A percentile compares a stretch with the other conserved stretches of the same genome.
These are phyloP conservation scores for Rhizopogon salebrosus DNA, from an alignment of 768 basidiomycete species.

Conservation along the genomic window DNA sequence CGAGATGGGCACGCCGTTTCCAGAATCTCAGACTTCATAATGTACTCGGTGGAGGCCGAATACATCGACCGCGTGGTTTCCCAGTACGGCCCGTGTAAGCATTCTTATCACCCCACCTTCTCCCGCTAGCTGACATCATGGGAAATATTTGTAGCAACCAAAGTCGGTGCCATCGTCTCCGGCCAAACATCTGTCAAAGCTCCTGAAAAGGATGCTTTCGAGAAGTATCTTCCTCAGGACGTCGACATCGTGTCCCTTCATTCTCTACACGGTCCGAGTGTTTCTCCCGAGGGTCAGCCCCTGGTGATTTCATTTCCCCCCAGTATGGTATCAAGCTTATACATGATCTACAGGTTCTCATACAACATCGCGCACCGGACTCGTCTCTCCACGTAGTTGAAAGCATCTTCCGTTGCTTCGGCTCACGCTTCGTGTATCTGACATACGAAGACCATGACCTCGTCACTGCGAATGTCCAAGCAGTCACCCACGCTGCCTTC, in stretches of 20 bases:
- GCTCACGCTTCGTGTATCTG: conserved; percentile 84
- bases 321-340: neutral
- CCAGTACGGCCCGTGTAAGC: conserved; percentile 87
- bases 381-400: conserved; percentile 75
- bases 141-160: conserved; percentile 61
- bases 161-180: conserved; percentile 84
- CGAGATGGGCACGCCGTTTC: conserved; percentile 85
- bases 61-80: conserved; percentile 78
- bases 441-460: conserved; percentile 96
- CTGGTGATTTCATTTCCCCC: conserved; percentile 47
- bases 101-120: neutral
- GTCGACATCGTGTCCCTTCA: conserved; percentile 90
- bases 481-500: conserved; percentile 97
- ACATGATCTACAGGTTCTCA: conserved; percentile 61
- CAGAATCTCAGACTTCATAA: conserved; percentile 85
- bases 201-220: conserved; percentile 87
- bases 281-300: conserved; percentile 85
- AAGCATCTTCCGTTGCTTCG: conserved; percentile 70
- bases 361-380: conserved; percentile 78
- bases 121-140: neutral
- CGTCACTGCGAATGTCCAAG: conserved; percentile 97
- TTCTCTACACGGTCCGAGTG: conserved; percentile 90
- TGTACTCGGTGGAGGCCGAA: conserved; percentile 95
- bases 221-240: conserved; percentile 79
- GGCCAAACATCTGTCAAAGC: conserved; percentile 98